Conservation (phyloP, 1,284 basidiomycete genomes). For the Pseudozyma sp. region DNA sequence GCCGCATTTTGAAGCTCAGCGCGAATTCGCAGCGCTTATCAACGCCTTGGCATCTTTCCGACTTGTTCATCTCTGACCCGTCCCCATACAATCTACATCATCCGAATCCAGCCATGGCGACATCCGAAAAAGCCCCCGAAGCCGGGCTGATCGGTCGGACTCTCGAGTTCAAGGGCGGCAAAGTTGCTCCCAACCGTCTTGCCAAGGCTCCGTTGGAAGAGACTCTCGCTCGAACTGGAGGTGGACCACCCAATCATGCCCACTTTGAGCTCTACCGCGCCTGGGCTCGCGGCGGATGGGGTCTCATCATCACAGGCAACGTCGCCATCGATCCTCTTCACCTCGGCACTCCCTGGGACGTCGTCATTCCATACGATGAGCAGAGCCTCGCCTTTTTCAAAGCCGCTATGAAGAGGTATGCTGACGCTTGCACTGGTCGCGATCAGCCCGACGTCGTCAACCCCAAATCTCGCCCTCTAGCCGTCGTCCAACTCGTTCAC, state of each 20-base stretch:
- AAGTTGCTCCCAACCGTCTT: constrained; percentile 71
- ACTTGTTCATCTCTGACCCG: constrained; percentile 1
- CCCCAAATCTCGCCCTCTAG: constrained; percentile 66
- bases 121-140: constrained; percentile 16
- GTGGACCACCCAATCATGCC: constrained; percentile 61
- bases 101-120: constrained; percentile 9
- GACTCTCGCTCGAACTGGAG: constrained; percentile 56
- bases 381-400: constrained; percentile 68
- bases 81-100: constrained; percentile 1
- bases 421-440: constrained; percentile 51
- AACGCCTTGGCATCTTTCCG: neutral
- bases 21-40: too few species aligned
- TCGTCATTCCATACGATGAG: constrained; percentile 74
- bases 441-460: constrained; percentile 57
- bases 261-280: constrained; percentile 79
- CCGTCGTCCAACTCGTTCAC: constrained; percentile 84
- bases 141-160: constrained; percentile 69
- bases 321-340: constrained; percentile 80
- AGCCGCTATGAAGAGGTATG: constrained; percentile 55
- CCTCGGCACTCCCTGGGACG: constrained; percentile 83
- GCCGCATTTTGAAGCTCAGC: too few species aligned
- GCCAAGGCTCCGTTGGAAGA: constrained; percentile 70
- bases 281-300: constrained; percentile 85
- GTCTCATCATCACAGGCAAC: constrained; percentile 88
- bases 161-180: constrained; percentile 74